A percentile compares a stretch with the other conserved stretches of the same genome.
Evolutionary conservation across 2,329 filamentous ascomycete genomes (phyloP).

Genomic region (Diaporthe caulivora): DNA sequence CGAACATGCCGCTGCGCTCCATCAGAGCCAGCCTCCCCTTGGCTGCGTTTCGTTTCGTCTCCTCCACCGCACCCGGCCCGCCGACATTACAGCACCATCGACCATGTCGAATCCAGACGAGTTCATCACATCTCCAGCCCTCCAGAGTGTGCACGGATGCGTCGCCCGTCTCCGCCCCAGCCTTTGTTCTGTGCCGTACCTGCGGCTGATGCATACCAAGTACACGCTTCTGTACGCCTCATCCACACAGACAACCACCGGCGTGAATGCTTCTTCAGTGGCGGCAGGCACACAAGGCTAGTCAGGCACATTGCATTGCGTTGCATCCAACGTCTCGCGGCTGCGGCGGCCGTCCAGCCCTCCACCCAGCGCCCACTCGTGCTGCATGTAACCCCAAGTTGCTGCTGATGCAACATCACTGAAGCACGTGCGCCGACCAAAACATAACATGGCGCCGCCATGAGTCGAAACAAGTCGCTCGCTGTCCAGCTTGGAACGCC

Average conservation of each 20-base stretch:
- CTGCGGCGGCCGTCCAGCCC: conserved; percentile 18
- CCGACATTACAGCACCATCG: conserved; percentile 1
- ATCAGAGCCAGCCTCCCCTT: conserved; percentile 9
- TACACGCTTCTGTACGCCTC: neutral
- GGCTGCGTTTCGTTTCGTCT: conserved; percentile 23
- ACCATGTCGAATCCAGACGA: conserved; percentile 6
- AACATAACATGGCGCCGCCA: conserved; percentile 14
- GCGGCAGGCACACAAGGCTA: conserved; percentile 15
- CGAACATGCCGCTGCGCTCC: neutral
- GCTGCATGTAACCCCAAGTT: conserved; percentile 19
- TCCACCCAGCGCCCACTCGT: conserved; percentile 9
- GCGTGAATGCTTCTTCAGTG: neutral
- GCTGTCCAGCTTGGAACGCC: conserved; percentile 8
- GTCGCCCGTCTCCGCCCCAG: neutral
- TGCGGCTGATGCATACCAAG: conserved; percentile 11
- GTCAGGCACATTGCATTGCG: conserved; percentile 29
- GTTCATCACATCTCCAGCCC: conserved; percentile 30
- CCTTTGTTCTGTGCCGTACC: neutral
- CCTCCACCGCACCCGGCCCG: conserved; percentile 1
- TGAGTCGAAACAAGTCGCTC: conserved; percentile 25
- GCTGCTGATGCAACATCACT: conserved; percentile 19
- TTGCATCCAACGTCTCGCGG: conserved; percentile 26
- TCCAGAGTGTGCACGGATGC: conserved; percentile 9
- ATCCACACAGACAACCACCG: neutral
- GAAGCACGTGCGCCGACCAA: conserved; percentile 24